Percentiles rank a stretch among this genome's conserved stretches.
Conservation (phyloP, 2,329 filamentous ascomycete genomes). For the Trichoderma afroharzianum region DNA sequence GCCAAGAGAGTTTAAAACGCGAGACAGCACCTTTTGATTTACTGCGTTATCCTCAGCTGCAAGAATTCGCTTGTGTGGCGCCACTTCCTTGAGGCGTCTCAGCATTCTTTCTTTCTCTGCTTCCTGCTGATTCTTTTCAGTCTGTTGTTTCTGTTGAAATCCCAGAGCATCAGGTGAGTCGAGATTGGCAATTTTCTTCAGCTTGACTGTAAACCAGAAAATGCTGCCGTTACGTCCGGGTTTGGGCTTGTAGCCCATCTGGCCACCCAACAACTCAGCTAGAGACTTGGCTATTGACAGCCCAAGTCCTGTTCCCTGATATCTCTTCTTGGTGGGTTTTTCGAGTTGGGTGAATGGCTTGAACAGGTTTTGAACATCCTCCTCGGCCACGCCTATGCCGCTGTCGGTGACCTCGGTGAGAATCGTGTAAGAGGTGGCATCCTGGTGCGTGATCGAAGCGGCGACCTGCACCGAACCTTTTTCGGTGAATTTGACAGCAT, state of each 20-base stretch:
- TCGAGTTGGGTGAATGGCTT: constrained; percentile 55
- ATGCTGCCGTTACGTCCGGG: constrained; percentile 44
- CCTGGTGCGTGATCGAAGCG: constrained; percentile 38
- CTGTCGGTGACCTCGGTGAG: constrained; percentile 51
- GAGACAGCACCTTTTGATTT: constrained; percentile 39
- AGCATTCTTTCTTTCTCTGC: constrained; percentile 22
- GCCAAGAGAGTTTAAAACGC: constrained; percentile 36
- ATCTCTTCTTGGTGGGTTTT: constrained; percentile 49
- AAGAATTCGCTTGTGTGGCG: constrained; percentile 38
- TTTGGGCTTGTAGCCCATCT: constrained; percentile 40
- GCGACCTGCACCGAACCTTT: constrained; percentile 47
- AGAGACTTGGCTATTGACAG: constrained; percentile 56
- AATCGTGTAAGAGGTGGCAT: constrained; percentile 43
- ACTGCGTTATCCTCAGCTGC: constrained; percentile 42
- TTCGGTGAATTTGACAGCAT: constrained; percentile 61
- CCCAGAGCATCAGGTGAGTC: constrained; percentile 28
- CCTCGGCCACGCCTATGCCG: constrained; percentile 49
- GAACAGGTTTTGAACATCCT: constrained; percentile 46
- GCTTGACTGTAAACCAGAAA: constrained; percentile 49
- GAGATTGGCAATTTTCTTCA: constrained; percentile 34
- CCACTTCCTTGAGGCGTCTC: constrained; percentile 33
- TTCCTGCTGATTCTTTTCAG: constrained; percentile 24
- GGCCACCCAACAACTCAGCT: constrained; percentile 54
- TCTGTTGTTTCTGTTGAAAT: constrained; percentile 18
- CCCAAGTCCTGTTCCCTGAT: constrained; percentile 54